A percentile compares a stretch with the other conserved stretches of the same genome.
phyloP scores from a whole-genome alignment of 2,329 filamentous ascomycete species.

The Pseudogymnoascus sp. region DNA sequence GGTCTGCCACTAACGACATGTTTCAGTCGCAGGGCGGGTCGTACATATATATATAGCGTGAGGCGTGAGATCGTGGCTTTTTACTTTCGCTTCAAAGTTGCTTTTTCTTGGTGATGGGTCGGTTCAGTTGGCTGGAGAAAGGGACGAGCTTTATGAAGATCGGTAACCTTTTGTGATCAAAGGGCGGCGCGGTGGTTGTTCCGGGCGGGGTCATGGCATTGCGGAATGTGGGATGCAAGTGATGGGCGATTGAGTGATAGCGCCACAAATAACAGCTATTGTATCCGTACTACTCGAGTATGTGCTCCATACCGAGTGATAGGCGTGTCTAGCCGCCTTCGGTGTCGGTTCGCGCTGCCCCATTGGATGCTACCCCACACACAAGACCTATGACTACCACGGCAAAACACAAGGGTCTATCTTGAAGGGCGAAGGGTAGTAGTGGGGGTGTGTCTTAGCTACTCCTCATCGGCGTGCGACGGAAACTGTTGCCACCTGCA shows the following conservation, averaged over 20 bases:
- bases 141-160: not conserved
- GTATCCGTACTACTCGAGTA: too few species aligned
- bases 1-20: not conserved
- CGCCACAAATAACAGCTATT: not conserved
- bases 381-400: not conserved
- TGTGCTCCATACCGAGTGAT: not conserved
- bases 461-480: not conserved
- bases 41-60: not conserved
- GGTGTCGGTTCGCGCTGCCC: not conserved
- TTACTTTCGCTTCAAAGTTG: not conserved
- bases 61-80: not conserved
- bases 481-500: not conserved
- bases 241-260: conserved; percentile 5
- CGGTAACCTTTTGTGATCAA: not conserved
- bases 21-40: not conserved
- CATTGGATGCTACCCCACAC: conserved; percentile 5
- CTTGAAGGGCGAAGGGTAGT: not conserved
- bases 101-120: not conserved
- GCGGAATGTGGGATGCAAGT: not conserved
- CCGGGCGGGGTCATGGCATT: not conserved
- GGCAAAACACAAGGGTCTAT: not conserved
- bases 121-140: not conserved
- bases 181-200: not conserved
- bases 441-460: not conserved
- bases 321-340: not conserved